phyloP scores from a whole-genome alignment of 139 green algal species.

The Chlorella vulgaris region DNA sequence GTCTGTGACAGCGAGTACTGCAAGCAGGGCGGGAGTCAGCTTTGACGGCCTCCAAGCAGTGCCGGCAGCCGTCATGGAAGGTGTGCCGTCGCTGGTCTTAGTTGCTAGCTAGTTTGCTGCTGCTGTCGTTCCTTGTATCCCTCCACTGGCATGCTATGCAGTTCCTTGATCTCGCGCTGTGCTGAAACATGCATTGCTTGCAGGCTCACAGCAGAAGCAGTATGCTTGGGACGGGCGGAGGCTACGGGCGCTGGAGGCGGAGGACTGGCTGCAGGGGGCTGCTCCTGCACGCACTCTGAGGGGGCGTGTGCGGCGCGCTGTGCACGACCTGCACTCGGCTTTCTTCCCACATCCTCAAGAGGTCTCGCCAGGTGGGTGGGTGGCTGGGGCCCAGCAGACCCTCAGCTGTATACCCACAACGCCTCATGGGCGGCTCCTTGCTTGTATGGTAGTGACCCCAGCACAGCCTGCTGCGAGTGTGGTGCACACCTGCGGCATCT shows the following conservation, averaged over 20 bases:
- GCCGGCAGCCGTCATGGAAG: conserved; percentile 5
- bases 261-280: conserved; percentile 22
- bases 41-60: conserved; percentile 10
- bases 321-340: conserved; percentile 17
- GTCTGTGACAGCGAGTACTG: neutral
- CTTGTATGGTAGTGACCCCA: neutral
- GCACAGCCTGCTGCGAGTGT: neutral
- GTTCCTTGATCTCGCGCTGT: neutral
- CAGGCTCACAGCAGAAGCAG: conserved; percentile 27
- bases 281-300: conserved; percentile 8
- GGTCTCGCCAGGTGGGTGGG: conserved; percentile 22
- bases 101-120: neutral
- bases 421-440: too few species aligned
- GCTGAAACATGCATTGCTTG: neutral
- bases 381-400: neutral
- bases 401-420: too few species aligned
- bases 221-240: conserved; percentile 29
- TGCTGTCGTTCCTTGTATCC: neutral
- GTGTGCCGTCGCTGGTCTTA: neutral
- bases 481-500: neutral
- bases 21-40: neutral
- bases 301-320: neutral
- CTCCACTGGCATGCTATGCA: neutral
- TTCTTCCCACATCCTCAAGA: conserved; percentile 40
- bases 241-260: conserved; percentile 14